Evolutionary conservation across 2,329 filamentous ascomycete species (phyloP), one percentile per base, ranked within the genome.

Genomic region (Clonostachys byssicola): DNA sequence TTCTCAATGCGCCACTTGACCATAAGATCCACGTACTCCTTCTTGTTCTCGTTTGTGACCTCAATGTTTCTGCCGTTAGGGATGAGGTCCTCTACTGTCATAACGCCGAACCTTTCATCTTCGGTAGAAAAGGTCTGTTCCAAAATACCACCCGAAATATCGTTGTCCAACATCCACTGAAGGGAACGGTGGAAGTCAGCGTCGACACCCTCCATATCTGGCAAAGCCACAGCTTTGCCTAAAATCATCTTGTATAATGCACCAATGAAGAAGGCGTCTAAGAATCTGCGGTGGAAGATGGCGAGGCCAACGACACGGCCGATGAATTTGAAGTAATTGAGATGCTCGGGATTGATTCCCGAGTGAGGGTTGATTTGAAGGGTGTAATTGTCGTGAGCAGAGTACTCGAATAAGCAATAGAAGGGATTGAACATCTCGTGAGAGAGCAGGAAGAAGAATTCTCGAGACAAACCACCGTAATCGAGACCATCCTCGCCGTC

Each of bases 391-490:
- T 99, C 94, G 75, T 99, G 94, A 38, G 94, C 94, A 23, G 94
- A 97, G 70, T 99, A 99, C 72, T 99, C 94, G 75, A 99, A 99
- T 46, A 99, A 78, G 67, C 94, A 99, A 75, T 99, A 99, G 73
- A 99, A 99, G 34, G 94, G 94, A 68, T 99, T 99, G 75, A 99
- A 99, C 94, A 99, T 99, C 75, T 99, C 94, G 72, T 99, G 94
- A 14, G 92, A 97, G 47, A 99, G 82, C 39, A 99, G 77, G 83
- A 99, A 99, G 78, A 99, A 99, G 77, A 99, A 99, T 71, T 99
- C 94, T 80, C 92, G 81, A 35, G 94, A 99, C 47, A 99, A 80
- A 78, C 94, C 94, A 67, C 94, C 94, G 62, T 99, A 99, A 70
- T 99, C 94, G 51, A 99, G 74, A 70, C 94, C 94, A 60, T 99